Evolutionary conservation across 1,284 basidiomycete species (phyloP), one percentile per base, ranked within the genome.

Genomic region (Pseudozyma sp.): DNA sequence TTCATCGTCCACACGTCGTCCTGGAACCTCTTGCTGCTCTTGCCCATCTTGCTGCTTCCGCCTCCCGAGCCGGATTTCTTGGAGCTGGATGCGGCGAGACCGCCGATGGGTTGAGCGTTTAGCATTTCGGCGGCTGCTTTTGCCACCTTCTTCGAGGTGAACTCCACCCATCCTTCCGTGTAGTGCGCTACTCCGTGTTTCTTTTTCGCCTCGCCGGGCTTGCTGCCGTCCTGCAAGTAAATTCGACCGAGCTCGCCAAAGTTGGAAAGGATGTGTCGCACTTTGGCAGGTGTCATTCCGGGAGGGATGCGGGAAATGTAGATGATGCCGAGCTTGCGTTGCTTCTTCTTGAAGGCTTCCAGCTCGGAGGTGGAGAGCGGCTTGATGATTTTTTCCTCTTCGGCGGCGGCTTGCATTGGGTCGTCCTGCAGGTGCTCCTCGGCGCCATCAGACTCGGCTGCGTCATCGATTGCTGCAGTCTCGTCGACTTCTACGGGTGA

Each of bases 1-100:
- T 96, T 96, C 94, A 99, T 97, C 46, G 97, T 98, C 97, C 97
- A 99, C 7, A 99, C 90, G 75, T 99, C 95, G 82, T 99, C 94
- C 81, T 93, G 88, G 93, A 94, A 98, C 64, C 82, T 58, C 43
- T 78, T 77, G 52, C 49, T 60, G 33, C 50, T 72, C 49, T 72
- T 75, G 33, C 70, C 69, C 55, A 72, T 73, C 59, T 77, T 78
- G n/a, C 54, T 59, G 45, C 74, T 62, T 2, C 75, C 68, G 1
- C 75, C 78, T 2, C 77, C 75, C 5, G 65, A 49, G 17, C 77
- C 77, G 13, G 67, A 77, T 31, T 75, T 70, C 29, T 71, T 69
- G 14, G 64, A 62, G 37, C 61, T 68, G 34, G 66, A 62, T 14
- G 75, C 71, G 6, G 68, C 73, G 2, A 80, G 54, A 0, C 74